Base-by-base conservation (phyloP, 208 protist species). In the Crithidia fasciculata region DNA sequence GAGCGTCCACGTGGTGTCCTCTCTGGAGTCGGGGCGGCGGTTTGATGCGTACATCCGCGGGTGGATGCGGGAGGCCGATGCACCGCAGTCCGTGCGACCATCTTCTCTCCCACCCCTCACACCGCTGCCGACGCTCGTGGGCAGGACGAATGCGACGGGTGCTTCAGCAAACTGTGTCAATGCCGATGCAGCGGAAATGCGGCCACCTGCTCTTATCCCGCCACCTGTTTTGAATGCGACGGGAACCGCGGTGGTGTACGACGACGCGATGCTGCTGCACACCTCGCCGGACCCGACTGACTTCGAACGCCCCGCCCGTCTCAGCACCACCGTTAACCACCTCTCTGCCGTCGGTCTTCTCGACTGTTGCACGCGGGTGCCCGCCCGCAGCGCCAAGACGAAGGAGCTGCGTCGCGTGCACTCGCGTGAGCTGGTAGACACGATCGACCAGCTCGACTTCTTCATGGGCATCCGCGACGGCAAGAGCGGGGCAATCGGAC, bases 331-430 rank as follows among this genome's bases (percentile, higher is more conserved):
- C 7, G 40, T 94, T 5, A 84, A 84, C 18, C 93, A 97, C 58
- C 76, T 97, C 12, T 50, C 64, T 12, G 87, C 84, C 0, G 71
- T 89, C 16, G 89, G 88, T 10, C 68, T 97, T 0, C 56, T 95
- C 2, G 10, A 19, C 3, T 72, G 77, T 50, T 97, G 93, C 55
- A 68, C 52, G 16, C 77, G 70, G 37, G 45, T 97, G 12, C 73
- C 71, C 0, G 69, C 81, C 4, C 78, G 84, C 28, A 37, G 44
- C 13, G 94, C 91, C 8, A 87, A 79, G 43, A 88, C 83, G 15
- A 80, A 81, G 43, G 92, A 97, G 68, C 82, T 97, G 19, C 84
- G 81, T 8, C 89, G 77, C 40, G 90, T 94, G 16, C 93, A 97
- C 82, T 82, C 81, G 0, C 65, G 74, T 13, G 80, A 83, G 16